Evolutionary conservation across 106 monocot genomes (phyloP), one percentile per base, ranked within the genome.

Genomic region (Dendrobium chrysotoxum): DNA sequence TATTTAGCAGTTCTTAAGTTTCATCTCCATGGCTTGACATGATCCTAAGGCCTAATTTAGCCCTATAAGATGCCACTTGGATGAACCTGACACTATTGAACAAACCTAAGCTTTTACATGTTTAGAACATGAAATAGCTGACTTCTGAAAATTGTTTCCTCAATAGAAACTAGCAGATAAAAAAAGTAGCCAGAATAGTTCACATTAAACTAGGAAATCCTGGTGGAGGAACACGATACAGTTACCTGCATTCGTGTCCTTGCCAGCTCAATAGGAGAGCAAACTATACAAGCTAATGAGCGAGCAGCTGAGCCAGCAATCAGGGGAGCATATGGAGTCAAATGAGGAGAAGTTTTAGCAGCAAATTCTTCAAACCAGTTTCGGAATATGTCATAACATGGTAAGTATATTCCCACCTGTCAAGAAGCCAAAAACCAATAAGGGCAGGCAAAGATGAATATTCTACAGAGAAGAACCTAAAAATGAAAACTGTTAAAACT

Each of bases 341-440:
- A 81, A 57, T 65, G 79, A 68, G 94, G 94, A 78, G 53, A 80
- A 80, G 80, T 92, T 23, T 84, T 16, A 10, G 68, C 82, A 0
- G 94, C 86, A 77, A 87, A 87, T 35, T 86, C 90, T 86, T 92
- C 94, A 75, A 92, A 81, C 90, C 92, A 85, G 78, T 94, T 92
- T 68, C 94, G 90, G 72, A 96, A 94, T 57, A 96, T 75, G 66
- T 96, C 96, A 86, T 96, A 96, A 79, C 89, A 92, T 71, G 96
- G 96, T 53, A 96, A 88, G 79, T 96, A 96, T 84, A 96, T 96
- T 16, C 92, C 96, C 70, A 96, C 96, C 96, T 96, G 81, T 77
- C 23, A 83, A 47, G 15, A 83, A 61, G 23, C 40, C 64, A 81
- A 0, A 82, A 78, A 74, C 4, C 18, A 57, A 58, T 78, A 53